A percentile compares a stretch with the other conserved stretches of the same genome.
Evolutionary conservation across 345 rosid species (phyloP).

Genomic region (Hibiscus tridactylites): DNA sequence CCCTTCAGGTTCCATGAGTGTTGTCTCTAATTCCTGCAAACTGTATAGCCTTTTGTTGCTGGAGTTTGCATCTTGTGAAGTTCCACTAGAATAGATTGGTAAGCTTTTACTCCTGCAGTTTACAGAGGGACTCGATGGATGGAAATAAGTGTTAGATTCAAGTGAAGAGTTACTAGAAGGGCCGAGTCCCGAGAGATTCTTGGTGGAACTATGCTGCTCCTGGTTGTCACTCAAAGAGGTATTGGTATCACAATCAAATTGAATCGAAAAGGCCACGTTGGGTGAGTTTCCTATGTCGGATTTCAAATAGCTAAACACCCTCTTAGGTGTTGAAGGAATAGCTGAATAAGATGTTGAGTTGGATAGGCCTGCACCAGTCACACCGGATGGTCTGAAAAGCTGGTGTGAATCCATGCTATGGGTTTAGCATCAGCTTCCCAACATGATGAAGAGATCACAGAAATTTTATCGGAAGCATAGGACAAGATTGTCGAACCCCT

Average conservation of each 20-base stretch:
- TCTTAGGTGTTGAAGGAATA: slow-evolving; percentile 30
- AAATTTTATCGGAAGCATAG: background rate
- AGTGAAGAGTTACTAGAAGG: slow-evolving; percentile 40
- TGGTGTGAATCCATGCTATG: slow-evolving; percentile 44
- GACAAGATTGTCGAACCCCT: background rate
- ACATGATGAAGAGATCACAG: background rate
- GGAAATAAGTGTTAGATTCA: slow-evolving; percentile 25
- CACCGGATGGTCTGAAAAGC: slow-evolving; percentile 24
- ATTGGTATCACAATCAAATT: slow-evolving; percentile 30
- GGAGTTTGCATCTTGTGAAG: slow-evolving; percentile 21
- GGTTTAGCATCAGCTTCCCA: slow-evolving; percentile 20
- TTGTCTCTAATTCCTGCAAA: slow-evolving; percentile 39
- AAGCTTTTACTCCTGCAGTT: slow-evolving; percentile 15
- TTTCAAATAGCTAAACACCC: slow-evolving; percentile 28
- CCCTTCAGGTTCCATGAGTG: slow-evolving; percentile 41
- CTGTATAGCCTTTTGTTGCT: slow-evolving; percentile 28
- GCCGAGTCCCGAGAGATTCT: slow-evolving; percentile 38
- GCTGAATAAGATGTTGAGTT: slow-evolving; percentile 30
- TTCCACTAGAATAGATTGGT: slow-evolving; percentile 16
- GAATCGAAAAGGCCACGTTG: slow-evolving; percentile 29
- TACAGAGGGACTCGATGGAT: slow-evolving; percentile 29
- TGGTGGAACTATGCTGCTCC: slow-evolving; percentile 40
- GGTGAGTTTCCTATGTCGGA: slow-evolving; percentile 35
- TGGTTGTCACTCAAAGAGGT: slow-evolving; percentile 39
- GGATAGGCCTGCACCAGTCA: slow-evolving; percentile 34